These are phyloP conservation scores for Bidens hawaiensis DNA, from an alignment of 140 eudicot species.

Conservation along the genomic window DNA sequence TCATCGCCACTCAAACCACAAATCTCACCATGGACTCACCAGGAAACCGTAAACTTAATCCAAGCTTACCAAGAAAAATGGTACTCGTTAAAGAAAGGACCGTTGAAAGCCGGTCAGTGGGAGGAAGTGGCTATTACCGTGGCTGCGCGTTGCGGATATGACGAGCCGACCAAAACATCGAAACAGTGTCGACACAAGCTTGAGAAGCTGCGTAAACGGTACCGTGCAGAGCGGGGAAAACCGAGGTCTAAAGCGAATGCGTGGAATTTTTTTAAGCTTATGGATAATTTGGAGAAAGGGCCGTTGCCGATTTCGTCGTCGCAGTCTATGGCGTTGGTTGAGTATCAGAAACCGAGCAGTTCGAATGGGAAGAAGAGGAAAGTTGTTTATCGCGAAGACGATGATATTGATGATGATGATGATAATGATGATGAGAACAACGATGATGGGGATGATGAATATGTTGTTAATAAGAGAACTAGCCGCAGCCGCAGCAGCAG, in stretches of 20 bases:
- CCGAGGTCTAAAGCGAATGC: slow-evolving; percentile 44
- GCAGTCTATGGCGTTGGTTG: slow-evolving; percentile 38
- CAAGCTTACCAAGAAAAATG: slow-evolving; percentile 88
- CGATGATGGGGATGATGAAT: slow-evolving; percentile 27
- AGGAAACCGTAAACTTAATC: slow-evolving; percentile 71
- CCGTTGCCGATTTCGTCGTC: slow-evolving; percentile 58
- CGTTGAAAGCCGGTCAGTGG: slow-evolving; percentile 82
- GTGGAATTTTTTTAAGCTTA: slow-evolving; percentile 66
- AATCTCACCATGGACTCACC: slow-evolving; percentile 76
- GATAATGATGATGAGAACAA: slow-evolving; percentile 16
- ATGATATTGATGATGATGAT: slow-evolving; percentile 12
- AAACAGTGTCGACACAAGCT: slow-evolving; percentile 96
- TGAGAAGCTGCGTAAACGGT: slow-evolving; percentile 85
- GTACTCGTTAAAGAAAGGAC: slow-evolving; percentile 88
- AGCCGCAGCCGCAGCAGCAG: too few relatives aligned
- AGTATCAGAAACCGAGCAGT: slow-evolving; percentile 25
- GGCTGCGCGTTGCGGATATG: slow-evolving; percentile 72
- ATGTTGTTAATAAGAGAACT: slow-evolving; percentile 21
- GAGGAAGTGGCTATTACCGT: slow-evolving; percentile 79
- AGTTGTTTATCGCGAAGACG: slow-evolving; percentile 7
- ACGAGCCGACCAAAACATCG: slow-evolving; percentile 69
- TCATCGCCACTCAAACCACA: slow-evolving; percentile 39
- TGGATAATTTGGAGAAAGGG: slow-evolving; percentile 78
- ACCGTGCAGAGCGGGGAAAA: slow-evolving; percentile 60
- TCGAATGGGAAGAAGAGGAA: slow-evolving; percentile 30